Evolutionary conservation across 768 basidiomycete species (phyloP), one percentile per base, ranked within the genome.

Genomic region (Pluteus cervinus): DNA sequence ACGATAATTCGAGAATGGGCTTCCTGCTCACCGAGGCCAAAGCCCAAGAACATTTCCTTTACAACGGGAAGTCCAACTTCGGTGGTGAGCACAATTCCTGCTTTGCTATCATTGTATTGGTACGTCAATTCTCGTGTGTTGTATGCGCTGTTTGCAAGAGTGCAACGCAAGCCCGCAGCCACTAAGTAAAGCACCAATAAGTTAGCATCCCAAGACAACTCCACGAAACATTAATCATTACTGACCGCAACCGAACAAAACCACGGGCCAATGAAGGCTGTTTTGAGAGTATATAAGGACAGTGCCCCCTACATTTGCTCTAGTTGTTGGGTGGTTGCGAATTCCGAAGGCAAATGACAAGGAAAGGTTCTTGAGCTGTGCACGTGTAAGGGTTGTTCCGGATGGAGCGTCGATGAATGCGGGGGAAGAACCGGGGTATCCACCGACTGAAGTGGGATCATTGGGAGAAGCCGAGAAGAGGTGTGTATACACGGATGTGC

Each of bases 351-450:
- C 75, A 3, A 80, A 57, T 25, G 62, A 55, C 12, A 78, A 61
- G 6, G 74, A 59, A 14, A 70, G 57, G 4, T 57, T 50, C n/a
- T 60, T 60, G 20, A 78, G 51, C 15, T 66, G 56, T 0, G 49
- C 61, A 7, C 81, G 68, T 0, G 73, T 62, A n/a, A 81, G 41
- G 10, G 57, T 58, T 1, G 57, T 47, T 3, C 68, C 75, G 0
- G 75, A 69, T 0, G 54, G 45, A 3, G 73, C 70, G 42, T 82
- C 79, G 35, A 81, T 64, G 51, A 74, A 79, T 3, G 75, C 76
- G 5, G 64, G 63, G 4, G 46, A 45, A 1, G 52, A 16, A 1
- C 46, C 61, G 1, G 63, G 60, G 35, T 61, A 66, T 5, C 54
- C 50, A 22, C 66, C 64, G n/a, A 66, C 45, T 17, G 56, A 43